Conservation (phyloP, 2,329 filamentous ascomycete genomes). For the Zalaria sp. region DNA sequence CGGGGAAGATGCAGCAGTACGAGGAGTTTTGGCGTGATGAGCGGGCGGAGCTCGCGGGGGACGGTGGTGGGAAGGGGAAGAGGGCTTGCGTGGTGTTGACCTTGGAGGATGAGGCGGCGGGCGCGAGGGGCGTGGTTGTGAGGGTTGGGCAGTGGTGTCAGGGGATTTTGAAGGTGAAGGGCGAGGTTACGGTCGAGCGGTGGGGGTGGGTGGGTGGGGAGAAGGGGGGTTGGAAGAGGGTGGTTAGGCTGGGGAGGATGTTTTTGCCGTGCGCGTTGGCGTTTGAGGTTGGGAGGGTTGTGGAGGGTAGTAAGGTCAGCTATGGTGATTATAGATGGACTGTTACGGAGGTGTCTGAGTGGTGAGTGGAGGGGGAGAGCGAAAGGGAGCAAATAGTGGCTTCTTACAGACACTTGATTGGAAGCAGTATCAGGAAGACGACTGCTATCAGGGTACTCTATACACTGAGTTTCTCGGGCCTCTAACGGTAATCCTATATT, state of each 20-base stretch:
- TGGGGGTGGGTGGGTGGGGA: conserved; percentile 32
- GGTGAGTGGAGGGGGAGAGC: not conserved
- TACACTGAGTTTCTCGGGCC: no score
- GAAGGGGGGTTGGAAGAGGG: conserved; percentile 20
- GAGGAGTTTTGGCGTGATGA: conserved; percentile 53
- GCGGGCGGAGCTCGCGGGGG: conserved; percentile 17
- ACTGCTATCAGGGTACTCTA: no score
- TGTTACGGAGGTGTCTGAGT: conserved; percentile 19
- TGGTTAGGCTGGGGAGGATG: conserved; percentile 21
- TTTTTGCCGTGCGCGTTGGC: conserved; percentile 26
- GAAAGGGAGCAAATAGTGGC: no score
- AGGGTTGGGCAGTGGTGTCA: conserved; percentile 42
- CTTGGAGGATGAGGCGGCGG: conserved; percentile 16
- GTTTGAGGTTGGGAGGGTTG: conserved; percentile 17
- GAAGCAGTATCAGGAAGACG: no score
- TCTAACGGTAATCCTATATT: no score
- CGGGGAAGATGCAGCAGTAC: conserved; percentile 39
- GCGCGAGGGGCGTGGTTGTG: conserved; percentile 36
- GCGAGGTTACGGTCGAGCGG: conserved; percentile 35
- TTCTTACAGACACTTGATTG: no score
- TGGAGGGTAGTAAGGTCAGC: conserved; percentile 16
- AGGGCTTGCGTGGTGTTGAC: conserved; percentile 24
- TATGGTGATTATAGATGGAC: conserved; percentile 22
- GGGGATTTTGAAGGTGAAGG: conserved; percentile 36
- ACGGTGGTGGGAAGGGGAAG: not conserved